Conservation (phyloP, 192 early-diverging fungal genomes). For the Allomyces macrogynus region DNA sequence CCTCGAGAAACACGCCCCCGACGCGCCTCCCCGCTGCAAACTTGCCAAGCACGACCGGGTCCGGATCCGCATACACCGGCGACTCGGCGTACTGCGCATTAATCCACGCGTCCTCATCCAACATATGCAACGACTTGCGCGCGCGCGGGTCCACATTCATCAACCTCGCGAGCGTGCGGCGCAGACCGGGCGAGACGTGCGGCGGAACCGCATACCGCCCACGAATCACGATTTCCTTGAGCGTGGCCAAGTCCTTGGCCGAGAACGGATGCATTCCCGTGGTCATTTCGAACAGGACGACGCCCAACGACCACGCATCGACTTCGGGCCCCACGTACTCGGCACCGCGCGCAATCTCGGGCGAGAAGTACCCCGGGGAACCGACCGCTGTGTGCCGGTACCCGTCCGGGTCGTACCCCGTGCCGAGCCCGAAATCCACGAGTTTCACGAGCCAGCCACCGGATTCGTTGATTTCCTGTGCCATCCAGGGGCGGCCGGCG, state of each 20-base stretch:
- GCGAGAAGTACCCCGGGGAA: neutral
- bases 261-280: constrained; percentile 40
- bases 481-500: neutral
- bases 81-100: neutral
- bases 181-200: neutral
- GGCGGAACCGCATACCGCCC: neutral
- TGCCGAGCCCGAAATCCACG: neutral
- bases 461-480: neutral
- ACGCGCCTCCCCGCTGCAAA: no score
- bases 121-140: neutral
- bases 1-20: no score
- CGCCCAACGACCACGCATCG: constrained; percentile 87
- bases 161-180: neutral
- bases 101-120: neutral
- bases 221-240: neutral
- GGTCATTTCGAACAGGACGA: constrained; percentile 73
- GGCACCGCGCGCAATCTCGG: neutral
- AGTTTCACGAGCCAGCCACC: neutral
- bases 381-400: neutral
- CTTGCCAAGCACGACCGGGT: no score
- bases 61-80: neutral
- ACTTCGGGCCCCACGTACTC: constrained; percentile 78
- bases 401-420: neutral
- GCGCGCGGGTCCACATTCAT: neutral
- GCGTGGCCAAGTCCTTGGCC: neutral